Evolutionary conservation across 140 eudicot species (phyloP).

Genomic region (Flaveria floridana): DNA sequence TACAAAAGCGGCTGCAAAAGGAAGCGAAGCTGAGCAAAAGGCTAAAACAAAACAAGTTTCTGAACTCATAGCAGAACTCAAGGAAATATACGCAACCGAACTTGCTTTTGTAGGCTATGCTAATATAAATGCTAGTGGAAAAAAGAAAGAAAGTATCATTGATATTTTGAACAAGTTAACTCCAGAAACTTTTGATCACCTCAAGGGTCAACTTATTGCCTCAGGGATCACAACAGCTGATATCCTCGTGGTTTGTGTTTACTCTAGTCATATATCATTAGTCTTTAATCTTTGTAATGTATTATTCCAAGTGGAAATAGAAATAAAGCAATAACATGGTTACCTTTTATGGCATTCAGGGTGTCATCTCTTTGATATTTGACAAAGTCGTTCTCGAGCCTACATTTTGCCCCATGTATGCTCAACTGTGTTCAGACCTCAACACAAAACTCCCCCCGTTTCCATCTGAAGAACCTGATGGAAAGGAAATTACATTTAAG

Average conservation of each 20-base stretch:
- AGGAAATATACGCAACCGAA: constrained; percentile 57
- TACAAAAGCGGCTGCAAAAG: constrained; percentile 93
- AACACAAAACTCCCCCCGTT: constrained; percentile 80
- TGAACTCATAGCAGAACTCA: constrained; percentile 59
- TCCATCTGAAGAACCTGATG: constrained; percentile 87
- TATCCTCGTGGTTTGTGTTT: constrained; percentile 62
- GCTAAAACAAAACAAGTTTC: constrained; percentile 86
- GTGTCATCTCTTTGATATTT: constrained; percentile 82
- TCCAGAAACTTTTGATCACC: constrained; percentile 92
- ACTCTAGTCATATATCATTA: not conserved
- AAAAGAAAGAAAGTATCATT: constrained; percentile 36
- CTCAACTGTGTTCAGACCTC: constrained; percentile 83
- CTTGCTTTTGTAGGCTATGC: constrained; percentile 36
- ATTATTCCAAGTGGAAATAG: not conserved
- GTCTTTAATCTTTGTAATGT: not conserved
- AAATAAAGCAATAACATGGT: not conserved
- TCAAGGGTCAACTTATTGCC: constrained; percentile 87
- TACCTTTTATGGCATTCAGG: constrained; percentile 46
- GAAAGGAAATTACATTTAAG: constrained; percentile 77
- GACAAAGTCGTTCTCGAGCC: constrained; percentile 97
- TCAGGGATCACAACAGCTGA: constrained; percentile 93
- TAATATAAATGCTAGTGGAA: constrained; percentile 35
- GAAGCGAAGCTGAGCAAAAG: constrained; percentile 94
- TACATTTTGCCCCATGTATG: constrained; percentile 97
- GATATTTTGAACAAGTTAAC: constrained; percentile 96